Base-by-base conservation (phyloP, 2,329 filamentous ascomycete genomes). In the Hypoxylon sp. region DNA sequence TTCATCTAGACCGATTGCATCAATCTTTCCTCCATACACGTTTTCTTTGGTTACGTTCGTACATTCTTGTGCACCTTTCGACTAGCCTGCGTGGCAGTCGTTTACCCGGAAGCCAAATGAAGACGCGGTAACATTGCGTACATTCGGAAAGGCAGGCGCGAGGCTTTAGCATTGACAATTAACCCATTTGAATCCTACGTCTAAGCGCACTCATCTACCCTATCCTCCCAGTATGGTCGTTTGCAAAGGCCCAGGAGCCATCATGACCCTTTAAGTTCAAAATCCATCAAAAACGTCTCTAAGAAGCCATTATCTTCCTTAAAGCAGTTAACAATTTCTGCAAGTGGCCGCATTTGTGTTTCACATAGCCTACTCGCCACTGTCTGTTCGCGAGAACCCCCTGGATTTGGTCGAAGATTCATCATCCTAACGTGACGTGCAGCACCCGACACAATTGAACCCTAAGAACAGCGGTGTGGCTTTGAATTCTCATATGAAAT, bases 361-460 rank as follows among this genome's bases (percentile, higher is more conserved):
- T 57, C 54, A 57, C 34, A 32, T 45, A 42, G 42, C 46, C 44
- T 51, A 51, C 46, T 48, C 45, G 53, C 45, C 54, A 57, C 54
- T 32, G 50, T 55, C 51, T 55, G 51, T 55, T 55, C 54, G 54
- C 54, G 21, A 30, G 12, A 31, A 51, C 41, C 50, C 41, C 42
- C 27, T 35, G 36, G 12, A 4, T n/a, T n/a, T 4, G 29, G 29
- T 5, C 16, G n/a, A 31, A 49, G 44, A 49, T 57, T 40, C 42
- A 23, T 40, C 36, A 26, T 45, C 38, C n/a, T n/a, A n/a, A n/a
- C 16, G 23, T 44, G 43, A 50, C 42, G 32, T 58, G 47, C 47
- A 55, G 51, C 43, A 47, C 32, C 32, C 17, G 47, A 46, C 25
- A 46, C 19, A 19, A 17, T 27, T 23, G n/a, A 31, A 3, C 26